Percentiles rank a stretch among this genome's conserved stretches.
phyloP scores from a whole-genome alignment of 352 stramenopile genomes.

The Phytophthora uliginosa region DNA sequence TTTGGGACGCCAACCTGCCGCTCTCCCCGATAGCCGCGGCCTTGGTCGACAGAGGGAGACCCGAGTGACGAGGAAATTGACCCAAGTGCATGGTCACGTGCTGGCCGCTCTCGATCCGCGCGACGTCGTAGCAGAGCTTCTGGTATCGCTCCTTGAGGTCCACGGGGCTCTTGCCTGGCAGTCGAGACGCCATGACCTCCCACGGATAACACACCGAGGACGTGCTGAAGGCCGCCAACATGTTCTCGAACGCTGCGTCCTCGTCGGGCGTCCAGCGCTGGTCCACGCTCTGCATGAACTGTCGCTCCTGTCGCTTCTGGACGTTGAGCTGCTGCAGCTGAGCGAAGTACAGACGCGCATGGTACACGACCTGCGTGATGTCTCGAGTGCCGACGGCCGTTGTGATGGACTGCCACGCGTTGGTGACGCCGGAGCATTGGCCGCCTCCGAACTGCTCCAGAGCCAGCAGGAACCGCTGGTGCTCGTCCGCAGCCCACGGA shows the following conservation, averaged over 20 bases:
- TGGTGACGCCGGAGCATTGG: slow-evolving; percentile 44
- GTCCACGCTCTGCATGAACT: slow-evolving; percentile 68
- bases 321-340: slow-evolving; percentile 56
- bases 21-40: slow-evolving; percentile 22
- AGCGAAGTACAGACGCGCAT: slow-evolving; percentile 65
- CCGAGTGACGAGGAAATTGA: slow-evolving; percentile 33
- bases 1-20: slow-evolving; percentile 20
- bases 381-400: slow-evolving; percentile 63
- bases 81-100: slow-evolving; percentile 71
- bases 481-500: slow-evolving; percentile 69
- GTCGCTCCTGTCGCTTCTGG: slow-evolving; percentile 53
- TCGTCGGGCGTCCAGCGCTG: slow-evolving; percentile 69
- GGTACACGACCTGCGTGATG: slow-evolving; percentile 48
- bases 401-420: slow-evolving; percentile 72
- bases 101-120: slow-evolving; percentile 73
- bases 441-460: slow-evolving; percentile 73
- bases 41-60: slow-evolving; percentile 19
- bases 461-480: slow-evolving; percentile 72
- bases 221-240: slow-evolving; percentile 57
- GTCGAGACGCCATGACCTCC: slow-evolving; percentile 61
- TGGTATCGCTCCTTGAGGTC: slow-evolving; percentile 76
- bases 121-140: slow-evolving; percentile 83
- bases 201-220: slow-evolving; percentile 63
- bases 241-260: slow-evolving; percentile 72
- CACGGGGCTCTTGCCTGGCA: slow-evolving; percentile 60